Percentiles rank a stretch among this genome's conserved stretches.
Evolutionary conservation across 2,329 filamentous ascomycete species (phyloP).

Genomic region (Macrophomina pseudophaseolina): DNA sequence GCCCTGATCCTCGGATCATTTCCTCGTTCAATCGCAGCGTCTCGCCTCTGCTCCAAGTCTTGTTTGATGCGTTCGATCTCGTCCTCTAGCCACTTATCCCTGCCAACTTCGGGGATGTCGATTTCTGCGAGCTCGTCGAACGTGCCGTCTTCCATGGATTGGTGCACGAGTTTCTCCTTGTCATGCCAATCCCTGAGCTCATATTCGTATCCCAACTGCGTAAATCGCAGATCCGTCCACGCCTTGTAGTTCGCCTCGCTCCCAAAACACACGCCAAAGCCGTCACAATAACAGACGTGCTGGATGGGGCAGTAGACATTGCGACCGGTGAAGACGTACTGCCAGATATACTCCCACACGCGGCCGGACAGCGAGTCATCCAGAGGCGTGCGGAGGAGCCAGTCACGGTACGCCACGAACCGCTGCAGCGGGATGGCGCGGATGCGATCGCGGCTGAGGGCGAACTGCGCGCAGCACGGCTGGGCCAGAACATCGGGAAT

Average conservation of each 20-base stretch:
- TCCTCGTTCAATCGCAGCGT: constrained; percentile 56
- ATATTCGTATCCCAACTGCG: constrained; percentile 47
- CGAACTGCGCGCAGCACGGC: constrained; percentile 69
- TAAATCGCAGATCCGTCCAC: constrained; percentile 54
- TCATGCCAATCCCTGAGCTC: constrained; percentile 51
- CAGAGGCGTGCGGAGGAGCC: constrained; percentile 63
- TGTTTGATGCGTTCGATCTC: constrained; percentile 52
- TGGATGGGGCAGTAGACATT: constrained; percentile 57
- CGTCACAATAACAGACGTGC: constrained; percentile 67
- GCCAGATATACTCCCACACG: constrained; percentile 69
- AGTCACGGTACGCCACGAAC: constrained; percentile 64
- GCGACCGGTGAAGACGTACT: constrained; percentile 63
- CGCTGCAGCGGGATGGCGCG: constrained; percentile 57
- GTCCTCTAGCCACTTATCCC: constrained; percentile 49
- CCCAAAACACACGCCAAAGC: constrained; percentile 67
- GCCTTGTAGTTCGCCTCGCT: constrained; percentile 54
- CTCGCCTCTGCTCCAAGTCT: constrained; percentile 44
- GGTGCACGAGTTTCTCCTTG: constrained; percentile 43
- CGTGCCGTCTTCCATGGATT: constrained; percentile 42
- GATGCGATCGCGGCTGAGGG: constrained; percentile 63
- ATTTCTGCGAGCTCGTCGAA: constrained; percentile 40
- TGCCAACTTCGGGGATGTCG: constrained; percentile 48
- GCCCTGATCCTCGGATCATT: constrained; percentile 58
- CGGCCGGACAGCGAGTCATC: constrained; percentile 62
- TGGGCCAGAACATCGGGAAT: constrained; percentile 60